Evolutionary conservation across 306 rosid genomes (phyloP).

Genomic region (Pyrus communis): DNA sequence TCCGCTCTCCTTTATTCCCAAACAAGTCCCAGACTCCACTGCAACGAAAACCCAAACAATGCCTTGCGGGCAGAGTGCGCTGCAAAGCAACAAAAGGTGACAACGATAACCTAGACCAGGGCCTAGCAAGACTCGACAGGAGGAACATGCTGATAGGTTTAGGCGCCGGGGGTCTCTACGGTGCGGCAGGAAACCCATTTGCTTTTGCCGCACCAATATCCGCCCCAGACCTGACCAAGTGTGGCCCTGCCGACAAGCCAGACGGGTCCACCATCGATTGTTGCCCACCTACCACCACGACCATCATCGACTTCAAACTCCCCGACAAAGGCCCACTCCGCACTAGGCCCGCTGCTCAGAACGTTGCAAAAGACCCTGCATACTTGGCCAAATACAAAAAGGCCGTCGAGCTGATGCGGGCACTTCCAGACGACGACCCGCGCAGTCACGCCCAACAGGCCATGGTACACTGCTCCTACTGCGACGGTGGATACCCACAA

Average conservation of each 20-base stretch:
- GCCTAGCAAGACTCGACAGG: not conserved
- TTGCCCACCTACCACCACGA: constrained; percentile 50
- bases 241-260: constrained; percentile 48
- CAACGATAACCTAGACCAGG: not conserved
- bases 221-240: constrained; percentile 32
- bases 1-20: not conserved
- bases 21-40: not conserved
- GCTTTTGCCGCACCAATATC: constrained; percentile 52
- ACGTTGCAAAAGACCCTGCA: constrained; percentile 13
- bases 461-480: constrained; percentile 63
- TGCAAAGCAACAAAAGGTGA: not conserved
- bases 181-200: constrained; percentile 29
- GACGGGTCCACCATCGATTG: constrained; percentile 32
- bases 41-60: not conserved
- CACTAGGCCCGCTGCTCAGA: constrained; percentile 52
- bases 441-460: constrained; percentile 60
- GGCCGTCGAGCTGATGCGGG: constrained; percentile 50
- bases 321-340: constrained; percentile 10
- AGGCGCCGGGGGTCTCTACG: constrained; percentile 42
- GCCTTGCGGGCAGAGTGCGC: not conserved
- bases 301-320: constrained; percentile 33
- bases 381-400: constrained; percentile 44
- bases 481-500: constrained; percentile 50
- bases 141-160: constrained; percentile 42
- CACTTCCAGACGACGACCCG: constrained; percentile 52